Base-by-base conservation (phyloP, 1,139 yeast genomes). In the Saccharomyces hybrid region DNA sequence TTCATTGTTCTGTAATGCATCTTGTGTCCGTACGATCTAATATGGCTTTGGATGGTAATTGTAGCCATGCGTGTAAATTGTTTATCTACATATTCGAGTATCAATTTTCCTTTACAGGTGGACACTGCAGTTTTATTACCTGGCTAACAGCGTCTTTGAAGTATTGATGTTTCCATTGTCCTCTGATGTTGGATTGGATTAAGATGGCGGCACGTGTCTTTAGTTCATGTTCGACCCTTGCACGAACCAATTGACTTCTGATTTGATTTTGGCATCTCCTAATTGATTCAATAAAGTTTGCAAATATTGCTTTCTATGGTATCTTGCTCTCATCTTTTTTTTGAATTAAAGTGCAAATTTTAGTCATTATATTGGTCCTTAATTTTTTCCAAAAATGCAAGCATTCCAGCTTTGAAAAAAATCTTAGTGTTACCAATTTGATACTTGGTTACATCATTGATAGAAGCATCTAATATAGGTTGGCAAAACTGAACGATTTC, bases 341-440 rank as follows among this genome's bases (percentile, higher is more conserved):
- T 74, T 93, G 99, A 61, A 93, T 86, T 73, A 86, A 75, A 26
- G 84, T 84, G 2, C 97, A 97, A 53, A 96, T 85, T 55, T 75
- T 80, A 67, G 80, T 80, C 60, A 90, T 79, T 64, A 89, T 87
- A 62, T 86, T 89, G 27, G 89, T 75, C 71, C 98, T 83, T 64
- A 86, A 74, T 62, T 89, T 89, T 89, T 73, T 93, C 99, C 61
- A 93, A 80, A 61, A 85, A 86, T 19, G 98, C 99, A 67, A 93
- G 78, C 78, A 93, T 89, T 65, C 99, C 99, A 42, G 97, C 96
- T 70, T 91, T 90, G 78, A 93, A 93, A 73, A 93, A 93, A 51
- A 93, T 89, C 71, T 93, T 93, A 46, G 97, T 87, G 64, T 84
- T 81, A 74, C 95, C 95, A 60, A 88, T 77, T 73, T 93, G 98